phyloP scores from a whole-genome alignment of 768 basidiomycete genomes.

The Mycena epipterygia region DNA sequence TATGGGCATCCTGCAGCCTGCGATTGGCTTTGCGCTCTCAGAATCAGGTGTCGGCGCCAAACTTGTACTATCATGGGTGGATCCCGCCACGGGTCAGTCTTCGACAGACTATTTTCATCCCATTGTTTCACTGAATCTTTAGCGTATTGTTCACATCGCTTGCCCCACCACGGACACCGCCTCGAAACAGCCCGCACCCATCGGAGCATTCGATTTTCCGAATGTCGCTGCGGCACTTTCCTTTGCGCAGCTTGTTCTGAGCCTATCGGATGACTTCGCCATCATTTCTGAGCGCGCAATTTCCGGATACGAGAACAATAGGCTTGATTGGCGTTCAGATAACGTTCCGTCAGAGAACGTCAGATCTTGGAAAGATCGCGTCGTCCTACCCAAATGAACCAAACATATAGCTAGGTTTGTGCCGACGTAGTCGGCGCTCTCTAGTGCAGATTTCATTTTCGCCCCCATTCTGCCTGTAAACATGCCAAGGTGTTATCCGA shows the following conservation, averaged over 20 bases:
- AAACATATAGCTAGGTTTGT: no score
- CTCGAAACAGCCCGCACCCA: neutral
- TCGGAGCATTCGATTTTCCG: constrained; percentile 4
- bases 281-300: neutral
- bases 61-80: constrained; percentile 10
- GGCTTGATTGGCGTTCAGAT: constrained; percentile 24
- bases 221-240: neutral
- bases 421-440: no score
- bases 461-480: no score
- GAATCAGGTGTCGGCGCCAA: neutral
- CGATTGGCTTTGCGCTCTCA: no score
- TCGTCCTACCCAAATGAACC: no score
- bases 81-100: constrained; percentile 6
- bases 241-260: constrained; percentile 10
- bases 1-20: no score
- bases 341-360: neutral
- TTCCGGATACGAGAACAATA: constrained; percentile 6
- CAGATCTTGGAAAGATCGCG: neutral
- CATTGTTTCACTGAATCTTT: neutral
- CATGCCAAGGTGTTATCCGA: no score
- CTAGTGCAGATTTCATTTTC: no score
- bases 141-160: constrained; percentile 12
- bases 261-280: neutral
- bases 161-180: neutral
- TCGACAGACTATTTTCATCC: neutral